Percentiles rank a stretch among this genome's conserved stretches.
phyloP scores from a whole-genome alignment of 768 basidiomycete species.

The Rossbeevera mucosa region DNA sequence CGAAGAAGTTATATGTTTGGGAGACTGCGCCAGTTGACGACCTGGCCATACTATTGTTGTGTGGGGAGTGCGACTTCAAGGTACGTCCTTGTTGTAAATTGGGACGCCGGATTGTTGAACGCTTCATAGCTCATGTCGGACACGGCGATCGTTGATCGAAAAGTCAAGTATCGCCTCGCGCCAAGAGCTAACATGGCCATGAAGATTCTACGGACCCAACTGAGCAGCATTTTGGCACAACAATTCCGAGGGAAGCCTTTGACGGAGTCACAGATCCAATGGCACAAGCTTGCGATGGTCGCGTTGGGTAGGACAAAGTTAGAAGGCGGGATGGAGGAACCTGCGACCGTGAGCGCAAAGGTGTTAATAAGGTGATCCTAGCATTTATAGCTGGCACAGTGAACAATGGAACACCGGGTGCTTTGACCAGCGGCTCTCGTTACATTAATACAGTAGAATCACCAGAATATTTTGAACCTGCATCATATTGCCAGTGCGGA shows the following conservation, averaged over 20 bases:
- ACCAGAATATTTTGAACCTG: not conserved
- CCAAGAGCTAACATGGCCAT: conserved; percentile 77
- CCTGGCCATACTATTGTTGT: conserved; percentile 72
- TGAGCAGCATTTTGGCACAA: conserved; percentile 54
- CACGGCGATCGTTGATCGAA: conserved; percentile 76
- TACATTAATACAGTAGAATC: not conserved
- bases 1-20: conserved; percentile 90
- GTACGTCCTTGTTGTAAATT: conserved; percentile 33
- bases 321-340: conserved; percentile 22
- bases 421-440: not conserved
- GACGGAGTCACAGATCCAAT: conserved; percentile 53
- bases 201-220: conserved; percentile 67
- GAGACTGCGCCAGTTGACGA: conserved; percentile 90
- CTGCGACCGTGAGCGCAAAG: conserved; percentile 11
- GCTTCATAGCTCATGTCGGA: conserved; percentile 60
- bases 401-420: not conserved
- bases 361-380: conserved; percentile 17
- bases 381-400: not conserved
- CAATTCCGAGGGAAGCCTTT: conserved; percentile 64
- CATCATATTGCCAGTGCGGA: conserved; percentile 9
- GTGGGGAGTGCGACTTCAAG: conserved; percentile 89
- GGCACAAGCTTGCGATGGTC: conserved; percentile 69
- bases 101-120: conserved; percentile 4
- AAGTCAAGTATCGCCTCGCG: conserved; percentile 65
- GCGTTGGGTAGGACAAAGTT: conserved; percentile 53